A percentile compares a stretch with the other conserved stretches of the same genome.
These are phyloP conservation scores for Elaeagnus macrophylla DNA, from an alignment of 306 rosid genomes.

Conservation along the genomic window DNA sequence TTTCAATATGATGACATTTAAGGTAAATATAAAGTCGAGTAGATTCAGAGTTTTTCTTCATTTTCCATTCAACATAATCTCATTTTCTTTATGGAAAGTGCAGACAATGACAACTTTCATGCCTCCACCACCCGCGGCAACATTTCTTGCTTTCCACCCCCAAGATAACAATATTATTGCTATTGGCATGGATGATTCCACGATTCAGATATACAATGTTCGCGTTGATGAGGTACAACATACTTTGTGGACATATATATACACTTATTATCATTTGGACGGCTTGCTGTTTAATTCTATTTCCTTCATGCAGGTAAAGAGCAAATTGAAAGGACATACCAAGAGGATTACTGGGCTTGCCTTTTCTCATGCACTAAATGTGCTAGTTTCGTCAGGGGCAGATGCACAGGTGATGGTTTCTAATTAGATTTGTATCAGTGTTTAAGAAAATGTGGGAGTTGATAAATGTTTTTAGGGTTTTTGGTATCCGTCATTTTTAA, in stretches of 20 bases:
- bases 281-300: neutral
- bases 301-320: slow-evolving; percentile 44
- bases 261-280: neutral
- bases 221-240: slow-evolving; percentile 56
- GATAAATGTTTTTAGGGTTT: slow-evolving; percentile 45
- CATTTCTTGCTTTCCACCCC: slow-evolving; percentile 69
- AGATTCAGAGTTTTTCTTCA: neutral
- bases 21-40: slow-evolving; percentile 28
- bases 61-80: slow-evolving; percentile 11
- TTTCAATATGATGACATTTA: slow-evolving; percentile 78
- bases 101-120: slow-evolving; percentile 75
- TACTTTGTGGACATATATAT: slow-evolving; percentile 5
- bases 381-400: slow-evolving; percentile 71
- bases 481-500: too few relatives aligned
- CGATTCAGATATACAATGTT: slow-evolving; percentile 67
- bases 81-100: slow-evolving; percentile 3
- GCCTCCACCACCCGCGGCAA: slow-evolving; percentile 69
- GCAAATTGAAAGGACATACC: slow-evolving; percentile 57
- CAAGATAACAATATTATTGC: slow-evolving; percentile 70
- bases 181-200: slow-evolving; percentile 73
- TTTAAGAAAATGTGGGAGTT: slow-evolving; percentile 1
- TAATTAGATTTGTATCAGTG: neutral
- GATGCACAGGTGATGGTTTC: slow-evolving; percentile 50
- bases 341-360: slow-evolving; percentile 66
- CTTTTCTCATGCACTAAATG: slow-evolving; percentile 46